These are phyloP conservation scores for Lathyrus oleraceus DNA, from an alignment of 306 rosid species.

Conservation along the genomic window DNA sequence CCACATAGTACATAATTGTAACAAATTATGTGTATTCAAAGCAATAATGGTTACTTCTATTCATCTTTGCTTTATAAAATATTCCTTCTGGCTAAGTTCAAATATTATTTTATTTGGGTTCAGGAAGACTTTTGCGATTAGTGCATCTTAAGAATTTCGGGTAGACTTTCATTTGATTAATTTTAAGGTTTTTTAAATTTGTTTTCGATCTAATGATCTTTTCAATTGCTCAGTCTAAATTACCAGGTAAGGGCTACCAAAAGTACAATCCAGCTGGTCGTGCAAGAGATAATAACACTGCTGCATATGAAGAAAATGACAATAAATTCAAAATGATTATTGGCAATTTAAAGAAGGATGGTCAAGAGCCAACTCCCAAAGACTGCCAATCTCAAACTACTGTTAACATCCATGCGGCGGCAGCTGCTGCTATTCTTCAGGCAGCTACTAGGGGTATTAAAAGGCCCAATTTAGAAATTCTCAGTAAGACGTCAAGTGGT, in stretches of 20 bases:
- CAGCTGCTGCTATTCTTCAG: conserved; percentile 81
- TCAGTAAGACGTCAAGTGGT: conserved; percentile 54
- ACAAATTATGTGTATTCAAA: not conserved
- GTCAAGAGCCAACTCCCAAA: conserved; percentile 51
- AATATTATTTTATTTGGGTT: conserved; percentile 8
- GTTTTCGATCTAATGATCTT: conserved; percentile 28
- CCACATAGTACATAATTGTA: not conserved
- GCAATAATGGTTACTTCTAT: not conserved
- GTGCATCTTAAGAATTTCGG: conserved; percentile 3
- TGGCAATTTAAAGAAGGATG: conserved; percentile 67
- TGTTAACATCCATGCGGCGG: conserved; percentile 57
- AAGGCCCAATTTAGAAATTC: conserved; percentile 52
- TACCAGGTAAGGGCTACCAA: conserved; percentile 49
- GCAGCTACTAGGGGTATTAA: conserved; percentile 77
- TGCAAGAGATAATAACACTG: conserved; percentile 46
- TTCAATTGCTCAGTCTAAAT: conserved; percentile 47
- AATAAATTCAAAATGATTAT: conserved; percentile 66
- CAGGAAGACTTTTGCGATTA: conserved; percentile 19
- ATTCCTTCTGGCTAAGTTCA: conserved; percentile 4
- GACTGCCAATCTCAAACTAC: conserved; percentile 45
- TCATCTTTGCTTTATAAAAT: conserved; percentile 9
- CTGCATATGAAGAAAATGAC: conserved; percentile 44
- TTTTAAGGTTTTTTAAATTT: conserved; percentile 20
- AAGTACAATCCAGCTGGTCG: conserved; percentile 45
- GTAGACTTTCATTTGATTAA: conserved; percentile 9